phyloP scores from a whole-genome alignment of 345 rosid genomes.

The Aquilaria sinensis region DNA sequence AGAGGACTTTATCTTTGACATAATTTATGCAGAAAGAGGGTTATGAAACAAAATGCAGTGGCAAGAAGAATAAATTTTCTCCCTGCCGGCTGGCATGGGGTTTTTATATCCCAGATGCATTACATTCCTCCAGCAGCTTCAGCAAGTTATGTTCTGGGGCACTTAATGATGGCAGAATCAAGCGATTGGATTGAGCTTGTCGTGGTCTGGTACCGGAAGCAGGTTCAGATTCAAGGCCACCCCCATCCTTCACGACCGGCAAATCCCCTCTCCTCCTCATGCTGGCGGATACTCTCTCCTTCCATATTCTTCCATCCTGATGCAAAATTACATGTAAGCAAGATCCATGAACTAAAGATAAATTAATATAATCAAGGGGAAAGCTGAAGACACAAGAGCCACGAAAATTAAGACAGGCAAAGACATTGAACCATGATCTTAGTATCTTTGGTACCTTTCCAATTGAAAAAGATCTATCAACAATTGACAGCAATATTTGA shows the following conservation, averaged over 20 bases:
- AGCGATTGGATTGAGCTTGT: constrained; percentile 33
- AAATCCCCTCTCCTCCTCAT: constrained; percentile 54
- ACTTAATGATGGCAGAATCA: constrained; percentile 77
- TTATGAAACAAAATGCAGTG: no score
- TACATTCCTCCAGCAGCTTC: constrained; percentile 79
- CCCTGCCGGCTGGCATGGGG: constrained; percentile 21
- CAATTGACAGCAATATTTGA: no score
- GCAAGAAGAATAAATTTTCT: no score
- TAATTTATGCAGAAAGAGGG: no score
- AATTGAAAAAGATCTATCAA: no score
- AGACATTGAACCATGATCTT: no score
- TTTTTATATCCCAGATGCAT: constrained; percentile 22
- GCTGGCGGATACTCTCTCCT: constrained; percentile 70
- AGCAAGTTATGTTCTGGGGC: constrained; percentile 88
- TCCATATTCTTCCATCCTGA: constrained; percentile 96
- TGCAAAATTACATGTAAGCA: background rate
- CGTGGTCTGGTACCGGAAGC: constrained; percentile 35
- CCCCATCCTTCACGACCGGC: constrained; percentile 57
- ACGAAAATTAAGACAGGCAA: no score
- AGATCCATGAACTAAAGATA: no score
- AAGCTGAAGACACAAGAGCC: no score
- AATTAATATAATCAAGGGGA: no score
- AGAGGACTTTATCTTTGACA: no score
- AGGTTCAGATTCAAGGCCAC: constrained; percentile 38
- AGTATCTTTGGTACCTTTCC: no score